phyloP scores from a whole-genome alignment of 2,329 filamentous ascomycete genomes.

The Nectriaceae sp. region DNA sequence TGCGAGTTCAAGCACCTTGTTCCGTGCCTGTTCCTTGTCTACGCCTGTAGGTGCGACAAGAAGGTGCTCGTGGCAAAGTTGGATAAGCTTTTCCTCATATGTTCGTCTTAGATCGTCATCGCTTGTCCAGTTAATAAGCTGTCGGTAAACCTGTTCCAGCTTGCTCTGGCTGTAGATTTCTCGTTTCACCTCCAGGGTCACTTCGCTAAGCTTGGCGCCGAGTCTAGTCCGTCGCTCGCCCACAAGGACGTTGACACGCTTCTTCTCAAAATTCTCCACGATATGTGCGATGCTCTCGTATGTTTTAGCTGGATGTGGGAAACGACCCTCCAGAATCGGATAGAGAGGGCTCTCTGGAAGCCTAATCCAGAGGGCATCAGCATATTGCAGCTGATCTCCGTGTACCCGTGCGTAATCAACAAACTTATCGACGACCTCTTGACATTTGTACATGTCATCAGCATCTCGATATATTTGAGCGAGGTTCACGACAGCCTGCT shows the following conservation, averaged over 20 bases:
- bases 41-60: conserved; percentile 63
- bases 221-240: conserved; percentile 85
- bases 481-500: conserved; percentile 70
- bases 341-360: conserved; percentile 84
- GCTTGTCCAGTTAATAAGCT: conserved; percentile 85
- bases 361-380: conserved; percentile 72
- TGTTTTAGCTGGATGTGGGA: conserved; percentile 77
- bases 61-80: conserved; percentile 78
- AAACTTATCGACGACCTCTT: conserved; percentile 77
- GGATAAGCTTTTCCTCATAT: conserved; percentile 88
- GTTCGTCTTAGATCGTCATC: conserved; percentile 82
- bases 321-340: conserved; percentile 76
- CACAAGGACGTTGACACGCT: conserved; percentile 86
- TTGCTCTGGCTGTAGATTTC: conserved; percentile 78
- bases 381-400: conserved; percentile 73
- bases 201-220: conserved; percentile 79
- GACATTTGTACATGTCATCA: conserved; percentile 64
- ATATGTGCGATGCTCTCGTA: conserved; percentile 84
- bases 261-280: conserved; percentile 82
- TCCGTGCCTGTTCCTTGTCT: conserved; percentile 69
- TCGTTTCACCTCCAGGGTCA: conserved; percentile 82
- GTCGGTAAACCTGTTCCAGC: conserved; percentile 77
- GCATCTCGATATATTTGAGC: conserved; percentile 72
- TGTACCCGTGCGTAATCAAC: conserved; percentile 71
- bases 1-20: conserved; percentile 74